Base-by-base conservation (phyloP, 2,329 filamentous ascomycete genomes). In the Trichoderma sp. region DNA sequence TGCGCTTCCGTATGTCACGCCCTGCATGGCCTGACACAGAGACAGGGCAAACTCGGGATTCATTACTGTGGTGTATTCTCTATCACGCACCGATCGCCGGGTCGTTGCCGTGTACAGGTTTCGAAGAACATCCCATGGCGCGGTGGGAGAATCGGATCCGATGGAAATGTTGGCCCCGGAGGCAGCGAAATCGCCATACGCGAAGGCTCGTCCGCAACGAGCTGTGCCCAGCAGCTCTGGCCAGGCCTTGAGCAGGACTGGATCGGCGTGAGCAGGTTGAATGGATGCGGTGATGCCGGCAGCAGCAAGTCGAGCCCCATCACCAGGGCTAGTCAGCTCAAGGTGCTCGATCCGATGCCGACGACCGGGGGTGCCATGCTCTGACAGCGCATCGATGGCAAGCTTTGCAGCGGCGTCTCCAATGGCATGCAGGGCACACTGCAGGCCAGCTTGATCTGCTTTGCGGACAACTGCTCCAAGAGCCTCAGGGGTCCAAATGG, bases 311-410 rank as follows among this genome's bases (percentile, higher is more conserved):
- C 61, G 61, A 34, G 61, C 61, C 6, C 61, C 61, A 25, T 64
- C 61, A 9, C 61, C 61, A 25, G 61, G 61, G 5, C 35, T 42
- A 12, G 61, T 64, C 4, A 64, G 50, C 37, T 64, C 61, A 10
- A 64, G 61, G 27, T 64, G 61, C 35, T 64, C 61, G 22, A 64
- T 64, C 12, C 61, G 61, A 34, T 64, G 61, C n/a, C 61, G 61
- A 9, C 34, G 61, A 45, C 61, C 61, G 6, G 50, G 61, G n/a
- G 61, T 64, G 17, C 61, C 61, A 42, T 64, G 25, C 7, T 64
- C 61, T 25, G 61, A 64, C 12, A 64, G 61, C 8, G 61, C 61
- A 42, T 64, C 50, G 25, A 64, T 64, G n/a, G 61, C 61, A n/a
- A 64, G 61, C 12, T 45, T 64, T 9, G 50, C 61, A 29, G 61